Percentiles rank a stretch among this genome's conserved stretches.
Evolutionary conservation across 306 rosid genomes (phyloP).

Genomic region (Malus domestica): ASM211411v1 NC_041793.1:46214501-46215000

Average conservation of each 20-base stretch:
- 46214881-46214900: not conserved
- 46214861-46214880: not conserved
- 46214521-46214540: too few relatives aligned
- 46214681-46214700: conserved; percentile 38
- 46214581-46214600: too few relatives aligned
- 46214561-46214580: too few relatives aligned
- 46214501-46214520: too few relatives aligned
- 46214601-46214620: too few relatives aligned
- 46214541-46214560: too few relatives aligned
- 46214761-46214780: not conserved
- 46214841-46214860: too few relatives aligned
- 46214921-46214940: not conserved
- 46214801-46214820: not conserved
- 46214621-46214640: too few relatives aligned
- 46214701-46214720: conserved; percentile 5
- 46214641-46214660: too few relatives aligned
- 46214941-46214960: not conserved
- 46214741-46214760: not conserved
- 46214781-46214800: not conserved
- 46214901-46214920: not conserved
- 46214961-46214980: not conserved
- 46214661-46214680: too few relatives aligned
- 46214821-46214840: not conserved
- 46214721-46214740: not conserved
- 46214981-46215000: conserved; percentile 27